These are phyloP conservation scores for Stemphylium beticola DNA, from an alignment of 2,329 filamentous ascomycete genomes.

Conservation along the genomic window DNA sequence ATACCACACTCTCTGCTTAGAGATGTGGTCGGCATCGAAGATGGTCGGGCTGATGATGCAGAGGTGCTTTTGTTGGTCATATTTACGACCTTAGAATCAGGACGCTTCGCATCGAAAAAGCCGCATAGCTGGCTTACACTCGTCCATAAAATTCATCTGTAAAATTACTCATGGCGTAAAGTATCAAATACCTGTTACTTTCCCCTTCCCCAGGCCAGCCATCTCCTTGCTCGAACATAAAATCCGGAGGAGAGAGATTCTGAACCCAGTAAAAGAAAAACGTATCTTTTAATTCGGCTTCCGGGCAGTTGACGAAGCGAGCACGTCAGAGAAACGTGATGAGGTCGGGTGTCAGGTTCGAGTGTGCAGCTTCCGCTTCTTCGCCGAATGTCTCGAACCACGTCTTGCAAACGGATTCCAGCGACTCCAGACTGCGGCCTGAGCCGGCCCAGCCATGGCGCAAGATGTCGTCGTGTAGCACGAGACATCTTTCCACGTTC, in stretches of 20 bases:
- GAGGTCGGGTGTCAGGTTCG: neutral
- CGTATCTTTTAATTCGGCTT: neutral
- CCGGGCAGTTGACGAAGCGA: neutral
- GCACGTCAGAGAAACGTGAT: neutral
- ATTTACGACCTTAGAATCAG: slow-evolving; percentile 6
- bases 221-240: slow-evolving; percentile 4
- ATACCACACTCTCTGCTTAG: slow-evolving; percentile 15
- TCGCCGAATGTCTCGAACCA: neutral
- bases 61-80: slow-evolving; percentile 15
- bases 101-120: neutral
- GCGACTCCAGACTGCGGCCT: neutral
- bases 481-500: neutral
- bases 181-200: neutral
- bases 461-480: neutral
- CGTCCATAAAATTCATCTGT: neutral
- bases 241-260: neutral
- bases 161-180: neutral
- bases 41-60: slow-evolving; percentile 2
- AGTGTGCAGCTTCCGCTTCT: neutral
- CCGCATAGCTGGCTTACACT: neutral
- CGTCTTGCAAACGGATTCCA: neutral
- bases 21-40: neutral
- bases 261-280: slow-evolving; percentile 5
- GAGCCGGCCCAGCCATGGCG: neutral
- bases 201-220: neutral